Conservation (phyloP, 495 filamentous ascomycete species). For the Neurospora sp. region DNA sequence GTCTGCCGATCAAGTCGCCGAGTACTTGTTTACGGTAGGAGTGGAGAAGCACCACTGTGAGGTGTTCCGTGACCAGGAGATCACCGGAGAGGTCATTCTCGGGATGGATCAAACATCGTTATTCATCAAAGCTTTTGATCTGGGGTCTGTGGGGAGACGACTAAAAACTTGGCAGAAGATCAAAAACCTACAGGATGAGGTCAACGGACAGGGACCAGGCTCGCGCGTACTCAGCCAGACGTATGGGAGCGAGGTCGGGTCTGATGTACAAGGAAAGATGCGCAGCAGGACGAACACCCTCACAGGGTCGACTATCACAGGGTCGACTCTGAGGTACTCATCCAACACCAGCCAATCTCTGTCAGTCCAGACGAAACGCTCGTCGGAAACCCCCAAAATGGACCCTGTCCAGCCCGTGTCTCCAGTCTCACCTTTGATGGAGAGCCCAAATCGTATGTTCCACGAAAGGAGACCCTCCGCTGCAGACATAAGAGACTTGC, state of each 20-base stretch:
- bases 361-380: conserved; percentile 31
- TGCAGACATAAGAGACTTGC: conserved; percentile 72
- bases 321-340: conserved; percentile 56
- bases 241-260: conserved; percentile 45
- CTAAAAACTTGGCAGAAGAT: conserved; percentile 95
- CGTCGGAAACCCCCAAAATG: conserved; percentile 34
- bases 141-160: conserved; percentile 80
- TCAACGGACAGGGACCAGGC: conserved; percentile 32
- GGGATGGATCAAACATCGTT: conserved; percentile 90
- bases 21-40: conserved; percentile 69
- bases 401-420: conserved; percentile 28
- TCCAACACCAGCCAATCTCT: conserved; percentile 26
- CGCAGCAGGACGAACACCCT: conserved; percentile 45
- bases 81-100: conserved; percentile 83
- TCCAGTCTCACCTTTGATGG: conserved; percentile 38
- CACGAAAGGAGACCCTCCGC: conserved; percentile 56
- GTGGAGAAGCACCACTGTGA: conserved; percentile 82
- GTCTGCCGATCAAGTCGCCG: conserved; percentile 69
- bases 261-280: conserved; percentile 33
- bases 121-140: conserved; percentile 89
- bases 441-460: conserved; percentile 43
- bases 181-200: conserved; percentile 77
- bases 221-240: conserved; percentile 38
- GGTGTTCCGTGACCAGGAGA: conserved; percentile 92
- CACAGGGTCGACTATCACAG: conserved; percentile 86